Base-by-base conservation (phyloP, 2,329 filamentous ascomycete species). In the Cladosporium halotolerans region DNA sequence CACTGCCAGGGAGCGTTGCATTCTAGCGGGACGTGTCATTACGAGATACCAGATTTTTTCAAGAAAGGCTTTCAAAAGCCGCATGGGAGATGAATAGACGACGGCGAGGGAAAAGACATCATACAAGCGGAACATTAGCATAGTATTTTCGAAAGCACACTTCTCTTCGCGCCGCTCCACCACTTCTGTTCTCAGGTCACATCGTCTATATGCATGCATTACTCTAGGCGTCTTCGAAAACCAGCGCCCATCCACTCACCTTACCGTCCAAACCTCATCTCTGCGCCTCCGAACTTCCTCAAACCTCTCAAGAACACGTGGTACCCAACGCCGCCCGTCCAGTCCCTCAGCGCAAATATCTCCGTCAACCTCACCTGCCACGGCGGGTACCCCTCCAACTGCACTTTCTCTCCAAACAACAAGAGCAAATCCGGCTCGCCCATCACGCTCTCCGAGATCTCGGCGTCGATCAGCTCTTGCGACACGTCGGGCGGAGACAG, bases 351-450 rank as follows among this genome's bases (percentile, higher is more conserved):
- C 68, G 75, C 82, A 67, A 91, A 96, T 54, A 99, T 96, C 76
- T 99, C 93, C 0, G 91, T 96, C 66, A 99, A 74, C 41, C 93
- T 82, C 57, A 97, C 81, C 72, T 96, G 93, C 93, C 93, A 99
- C 1, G 93, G 93, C 9, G 93, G 93, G 68, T 97, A 99, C 9
- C 93, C 90, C 51, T 89, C 85, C 42, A 99, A 73, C 67, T 90
- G 85, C 51, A 97, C 83, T 46, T 84, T 82, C 3, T 91, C 88
- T 1, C 86, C 84, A 68, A 99, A 99, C 8, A 96, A 74, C 52
- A 99, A 81, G 55, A 99, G 75, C 11, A 99, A 76, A 68, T 97
- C 91, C 2, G 93, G 93, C 71, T 99, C 92, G 9, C 81, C 79
- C 79, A 95, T 93, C 56, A 95, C 84, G 48, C 79, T 80, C 54